Percentiles rank a stretch among this genome's conserved stretches.
Evolutionary conservation across 1,139 yeast species (phyloP).

Genomic region (Kluyveromyces marxianus): DNA sequence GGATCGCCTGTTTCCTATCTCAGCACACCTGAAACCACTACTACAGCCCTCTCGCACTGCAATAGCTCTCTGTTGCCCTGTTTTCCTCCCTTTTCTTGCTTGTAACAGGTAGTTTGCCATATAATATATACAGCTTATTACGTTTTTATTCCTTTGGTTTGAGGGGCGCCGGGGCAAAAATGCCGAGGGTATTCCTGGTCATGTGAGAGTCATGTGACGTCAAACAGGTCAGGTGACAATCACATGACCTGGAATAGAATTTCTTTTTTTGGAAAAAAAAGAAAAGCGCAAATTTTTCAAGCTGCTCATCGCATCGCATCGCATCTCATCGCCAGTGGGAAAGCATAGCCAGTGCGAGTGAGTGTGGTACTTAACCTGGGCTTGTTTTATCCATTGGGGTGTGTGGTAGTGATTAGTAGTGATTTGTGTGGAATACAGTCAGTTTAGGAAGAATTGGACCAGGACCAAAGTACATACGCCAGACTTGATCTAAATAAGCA

Average conservation of each 20-base stretch:
- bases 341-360: background rate
- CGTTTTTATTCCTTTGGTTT: no score
- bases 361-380: background rate
- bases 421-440: background rate
- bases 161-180: no score
- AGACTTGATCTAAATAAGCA: conserved; percentile 22
- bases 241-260: background rate
- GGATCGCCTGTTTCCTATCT: no score
- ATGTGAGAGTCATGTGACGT: no score
- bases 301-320: conserved; percentile 3
- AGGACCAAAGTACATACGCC: background rate
- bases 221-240: conserved; percentile 1
- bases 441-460: background rate
- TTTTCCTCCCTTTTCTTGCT: no score
- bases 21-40: no score
- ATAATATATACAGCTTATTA: no score
- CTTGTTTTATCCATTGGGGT: background rate
- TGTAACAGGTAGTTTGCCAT: no score
- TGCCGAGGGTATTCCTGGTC: no score
- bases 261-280: background rate
- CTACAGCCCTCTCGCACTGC: no score
- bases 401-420: no score
- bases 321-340: background rate
- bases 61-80: no score
- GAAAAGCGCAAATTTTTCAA: conserved; percentile 6